Evolutionary conservation across 1,284 basidiomycete genomes (phyloP).

Genomic region (Boletus smithii): DNA sequence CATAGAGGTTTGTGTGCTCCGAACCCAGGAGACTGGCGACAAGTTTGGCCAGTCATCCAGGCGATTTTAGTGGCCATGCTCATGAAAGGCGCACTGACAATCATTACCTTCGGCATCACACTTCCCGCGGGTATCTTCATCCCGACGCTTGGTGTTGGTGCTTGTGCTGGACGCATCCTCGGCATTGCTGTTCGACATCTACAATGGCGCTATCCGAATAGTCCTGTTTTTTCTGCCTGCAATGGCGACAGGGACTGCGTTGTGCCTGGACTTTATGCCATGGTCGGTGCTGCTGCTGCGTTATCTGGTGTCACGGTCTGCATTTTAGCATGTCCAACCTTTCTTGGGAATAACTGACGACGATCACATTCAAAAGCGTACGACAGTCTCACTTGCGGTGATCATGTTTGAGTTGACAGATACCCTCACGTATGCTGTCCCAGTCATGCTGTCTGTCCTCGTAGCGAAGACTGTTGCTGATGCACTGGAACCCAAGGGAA

Average conservation of each 20-base stretch:
- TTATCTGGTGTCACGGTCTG: conserved; percentile 84
- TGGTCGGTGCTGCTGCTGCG: conserved; percentile 88
- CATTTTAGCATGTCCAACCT: conserved; percentile 7
- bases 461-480: conserved; percentile 94
- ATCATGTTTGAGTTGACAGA: conserved; percentile 99
- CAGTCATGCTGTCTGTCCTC: conserved; percentile 88
- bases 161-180: conserved; percentile 87
- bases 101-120: conserved; percentile 94
- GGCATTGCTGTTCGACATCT: conserved; percentile 83
- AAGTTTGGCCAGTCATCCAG: conserved; percentile 65
- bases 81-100: conserved; percentile 80
- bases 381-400: conserved; percentile 90
- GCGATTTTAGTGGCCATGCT: conserved; percentile 74
- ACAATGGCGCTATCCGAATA: conserved; percentile 64
- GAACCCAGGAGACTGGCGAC: conserved; percentile 52
- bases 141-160: conserved; percentile 95
- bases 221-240: conserved; percentile 65
- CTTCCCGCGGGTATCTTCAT: conserved; percentile 97
- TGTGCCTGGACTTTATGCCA: conserved; percentile 85
- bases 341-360: conserved; percentile 11
- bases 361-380: conserved; percentile 47
- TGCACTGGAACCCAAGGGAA: conserved; percentile 89
- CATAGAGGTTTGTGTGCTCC: conserved; percentile 72
- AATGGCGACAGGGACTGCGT: conserved; percentile 65
- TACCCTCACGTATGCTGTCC: conserved; percentile 91